Base-by-base conservation (phyloP, 139 green algal genomes). In the Parachlorella kessleri region DNA sequence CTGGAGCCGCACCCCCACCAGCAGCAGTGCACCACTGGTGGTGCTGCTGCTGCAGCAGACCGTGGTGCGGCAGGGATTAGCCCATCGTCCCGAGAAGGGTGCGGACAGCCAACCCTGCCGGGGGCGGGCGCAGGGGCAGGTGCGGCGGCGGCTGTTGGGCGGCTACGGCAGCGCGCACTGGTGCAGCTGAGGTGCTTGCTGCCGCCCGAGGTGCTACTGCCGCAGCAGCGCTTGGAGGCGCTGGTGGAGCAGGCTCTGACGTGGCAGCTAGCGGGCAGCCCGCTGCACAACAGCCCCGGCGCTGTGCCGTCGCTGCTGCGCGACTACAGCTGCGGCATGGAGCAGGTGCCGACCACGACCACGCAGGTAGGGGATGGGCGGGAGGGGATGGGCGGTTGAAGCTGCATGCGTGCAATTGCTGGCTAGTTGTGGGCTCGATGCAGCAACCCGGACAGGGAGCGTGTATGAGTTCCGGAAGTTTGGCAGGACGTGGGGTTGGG, bases 211-310 rank as follows among this genome's bases (percentile, higher is more conserved):
- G 59, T 91, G 2, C 85, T 95, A 73, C 76, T 92, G 6, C 91
- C 91, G 7, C 87, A 93, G 7, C 82, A 71, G 0, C 83, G 91
- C 38, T 83, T 95, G 55, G 88, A 94, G 77, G 69, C 72, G 18
- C 84, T 95, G 14, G 77, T 95, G 30, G 91, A 93, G 76, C 91
- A 94, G 72, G 92, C 92, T 6, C 79, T 96, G 68, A 42, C 81
- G 24, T 53, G 84, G 23, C 92, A 95, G 85, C 38, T 83, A 7
- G 30, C 37, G 26, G 32, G 2, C 39, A 38, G 69, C 68, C 66
- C 7, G 55, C 67, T 53, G 40, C 76, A 40, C 42, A 83, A 77
- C 65, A 18, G 37, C 36, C 59, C 66, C 2, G 63, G 79, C 9
- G 63, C 71, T 1, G n/a, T 28, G 14, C 69, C 65, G 32, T 85